Base-by-base conservation (phyloP, 352 stramenopile genomes). In the Globisporangium middletonii region DNA sequence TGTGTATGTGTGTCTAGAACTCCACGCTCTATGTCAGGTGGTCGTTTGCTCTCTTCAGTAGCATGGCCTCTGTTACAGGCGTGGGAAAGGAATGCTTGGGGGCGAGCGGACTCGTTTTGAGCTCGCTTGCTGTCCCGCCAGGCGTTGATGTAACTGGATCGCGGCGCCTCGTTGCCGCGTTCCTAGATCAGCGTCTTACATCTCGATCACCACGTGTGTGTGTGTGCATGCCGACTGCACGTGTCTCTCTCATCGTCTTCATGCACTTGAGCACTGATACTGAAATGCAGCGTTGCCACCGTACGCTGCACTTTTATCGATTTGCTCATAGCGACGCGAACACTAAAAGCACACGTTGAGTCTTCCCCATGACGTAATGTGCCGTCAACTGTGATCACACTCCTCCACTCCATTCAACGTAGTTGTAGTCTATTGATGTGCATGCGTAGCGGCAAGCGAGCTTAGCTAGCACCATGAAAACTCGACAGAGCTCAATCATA, bases 281-380 rank as follows among this genome's bases (percentile, higher is more conserved):
- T 88, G 78, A 88, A 85, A 83, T 89, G 77, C 70, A 80, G 65
- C 69, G 74, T 68, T 57, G 70, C 60, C 37, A 18, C 67, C 65
- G 62, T 88, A 68, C 75, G 74, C 58, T 85, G 73, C 69, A 85
- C 67, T 89, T 85, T 85, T 87, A 89, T 89, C 79, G 67, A 82
- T 79, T 76, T 88, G 79, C 79, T 81, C 50, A 89, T 79, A 89
- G 46, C 42, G 68, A 89, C 73, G 79, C 79, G 79, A 89, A 67
- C 76, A 86, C 77, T 89, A 77, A 89, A 89, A 89, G 79, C 79
- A 89, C 79, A 89, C 79, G 79, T 88, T 89, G 83, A 63, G 73
- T 84, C 74, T 57, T 35, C 48, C 72, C 67, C 48, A 65, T 89
- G 77, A 79, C 82, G 68, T 64, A 89, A 88, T 88, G 79, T 89